phyloP scores from a whole-genome alignment of 75 land plant species.

The Cryptomeria japonica region DNA sequence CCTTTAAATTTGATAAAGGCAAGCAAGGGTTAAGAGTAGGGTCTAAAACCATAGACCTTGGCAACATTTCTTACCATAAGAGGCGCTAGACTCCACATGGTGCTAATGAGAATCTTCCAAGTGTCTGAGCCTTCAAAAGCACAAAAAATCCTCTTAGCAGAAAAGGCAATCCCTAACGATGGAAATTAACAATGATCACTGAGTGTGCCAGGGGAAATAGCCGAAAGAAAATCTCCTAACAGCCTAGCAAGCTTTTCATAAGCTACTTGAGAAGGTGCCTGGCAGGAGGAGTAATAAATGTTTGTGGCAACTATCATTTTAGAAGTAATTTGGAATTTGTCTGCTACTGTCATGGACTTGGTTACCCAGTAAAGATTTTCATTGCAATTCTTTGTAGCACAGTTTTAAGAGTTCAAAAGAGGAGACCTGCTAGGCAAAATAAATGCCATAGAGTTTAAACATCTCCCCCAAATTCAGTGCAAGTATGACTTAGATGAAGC shows the following conservation, averaged over 20 bases:
- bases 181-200: not conserved
- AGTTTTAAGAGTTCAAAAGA: not conserved
- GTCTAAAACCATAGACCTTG: not conserved
- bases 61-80: not conserved
- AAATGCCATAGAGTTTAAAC: not conserved
- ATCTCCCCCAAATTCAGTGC: not conserved
- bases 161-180: not conserved
- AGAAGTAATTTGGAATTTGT: not conserved
- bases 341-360: not conserved
- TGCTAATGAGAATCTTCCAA: not conserved
- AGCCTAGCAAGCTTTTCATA: not conserved
- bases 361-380: not conserved
- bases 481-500: not conserved
- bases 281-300: not conserved
- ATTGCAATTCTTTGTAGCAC: not conserved
- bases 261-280: not conserved
- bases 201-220: not conserved
- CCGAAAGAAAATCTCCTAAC: not conserved
- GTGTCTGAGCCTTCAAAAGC: not conserved
- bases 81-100: not conserved
- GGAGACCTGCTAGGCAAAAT: not conserved
- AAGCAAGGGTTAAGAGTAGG: not conserved
- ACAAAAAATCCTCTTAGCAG: not conserved
- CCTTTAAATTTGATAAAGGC: not conserved
- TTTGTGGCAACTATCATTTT: not conserved